A percentile compares a stretch with the other conserved stretches of the same genome.
These are phyloP conservation scores for Sporothrix phasma DNA, from an alignment of 2,329 filamentous ascomycete genomes.

Conservation along the genomic window DNA sequence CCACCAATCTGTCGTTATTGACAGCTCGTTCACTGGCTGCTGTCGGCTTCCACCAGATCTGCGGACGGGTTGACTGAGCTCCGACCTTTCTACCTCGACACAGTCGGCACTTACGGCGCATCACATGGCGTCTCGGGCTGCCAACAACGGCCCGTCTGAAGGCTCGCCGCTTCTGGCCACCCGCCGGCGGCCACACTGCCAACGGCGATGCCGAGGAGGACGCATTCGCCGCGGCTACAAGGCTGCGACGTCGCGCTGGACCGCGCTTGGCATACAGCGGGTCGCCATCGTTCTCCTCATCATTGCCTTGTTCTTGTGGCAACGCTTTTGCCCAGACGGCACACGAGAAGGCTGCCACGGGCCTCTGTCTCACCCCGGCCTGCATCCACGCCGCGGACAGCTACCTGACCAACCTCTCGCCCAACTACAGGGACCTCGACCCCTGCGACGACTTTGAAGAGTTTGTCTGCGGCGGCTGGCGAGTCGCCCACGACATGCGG, in stretches of 20 bases:
- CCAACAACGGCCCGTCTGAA: background rate
- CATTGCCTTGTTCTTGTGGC: slow-evolving; percentile 5
- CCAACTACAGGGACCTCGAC: slow-evolving; percentile 50
- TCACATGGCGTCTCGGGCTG: slow-evolving; percentile 1
- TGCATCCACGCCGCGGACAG: slow-evolving; percentile 55
- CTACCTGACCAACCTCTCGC: slow-evolving; percentile 51
- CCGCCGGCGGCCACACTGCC: background rate
- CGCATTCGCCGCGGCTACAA: slow-evolving; percentile 4
- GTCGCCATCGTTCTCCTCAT: background rate
- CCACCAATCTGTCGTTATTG: background rate
- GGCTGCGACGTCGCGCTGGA: background rate
- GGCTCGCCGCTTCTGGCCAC: slow-evolving; percentile 6
- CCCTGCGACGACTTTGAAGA: slow-evolving; percentile 61
- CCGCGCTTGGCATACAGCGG: background rate
- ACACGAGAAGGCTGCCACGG: slow-evolving; percentile 10
- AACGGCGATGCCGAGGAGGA: background rate
- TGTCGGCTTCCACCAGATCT: background rate
- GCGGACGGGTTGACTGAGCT: background rate
- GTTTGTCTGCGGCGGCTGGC: slow-evolving; percentile 58
- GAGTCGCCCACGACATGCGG: slow-evolving; percentile 52
- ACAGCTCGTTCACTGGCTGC: background rate
- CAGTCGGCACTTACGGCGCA: background rate
- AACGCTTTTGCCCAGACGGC: slow-evolving; percentile 5
- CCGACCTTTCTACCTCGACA: background rate
- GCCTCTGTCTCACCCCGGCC: slow-evolving; percentile 45